Evolutionary conservation across 495 filamentous ascomycete species (phyloP), one percentile per base, ranked within the genome.

Genomic region (Aspergillus taichungensis): DNA sequence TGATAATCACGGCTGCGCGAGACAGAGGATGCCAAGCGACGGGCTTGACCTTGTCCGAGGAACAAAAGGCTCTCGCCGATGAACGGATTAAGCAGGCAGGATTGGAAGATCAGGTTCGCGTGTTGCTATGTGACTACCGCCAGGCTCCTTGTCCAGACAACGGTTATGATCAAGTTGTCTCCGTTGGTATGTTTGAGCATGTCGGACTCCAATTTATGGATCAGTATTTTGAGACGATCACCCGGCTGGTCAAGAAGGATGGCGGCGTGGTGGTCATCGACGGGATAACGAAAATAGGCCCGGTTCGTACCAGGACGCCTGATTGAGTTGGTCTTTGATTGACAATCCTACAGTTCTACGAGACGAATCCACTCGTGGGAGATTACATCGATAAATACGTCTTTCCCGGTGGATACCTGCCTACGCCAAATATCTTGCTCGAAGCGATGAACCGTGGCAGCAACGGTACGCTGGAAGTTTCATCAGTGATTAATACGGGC

Each of bases 111-210:
- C 58, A 66, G 29, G 76, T 85, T 43, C 60, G 69, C n/a, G 75
- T 85, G 11, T 50, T 74, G 42, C 61, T 84, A 10, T 67, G 69
- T 46, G 82, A 85, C 53, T 87, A 85, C 50, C 69, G 82, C 28
- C 68, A 60, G 11, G 53, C 83, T 7, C 66, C 72, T 2, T 55
- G 68, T 2, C 78, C 77, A 1, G 49, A 57, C 6, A 63, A 65
- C 40, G 61, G 57, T n/a, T 88, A 78, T 46, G 83, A 87, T 54
- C 84, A 84, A 53, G 62, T 87, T 10, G 68, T 85, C 10, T 82
- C 76, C 6, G 82, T 86, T 47, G 84, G 87, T 58, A 88, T 87
- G 84, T 60, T 87, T 28, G 83, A 87, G 60, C 83, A 82, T 6
- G 84, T 87, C 6, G 83, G 84, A 7, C 55, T 65, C 36, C 75